phyloP scores from a whole-genome alignment of 352 stramenopile genomes.

The Globisporangium apiculatum region DNA sequence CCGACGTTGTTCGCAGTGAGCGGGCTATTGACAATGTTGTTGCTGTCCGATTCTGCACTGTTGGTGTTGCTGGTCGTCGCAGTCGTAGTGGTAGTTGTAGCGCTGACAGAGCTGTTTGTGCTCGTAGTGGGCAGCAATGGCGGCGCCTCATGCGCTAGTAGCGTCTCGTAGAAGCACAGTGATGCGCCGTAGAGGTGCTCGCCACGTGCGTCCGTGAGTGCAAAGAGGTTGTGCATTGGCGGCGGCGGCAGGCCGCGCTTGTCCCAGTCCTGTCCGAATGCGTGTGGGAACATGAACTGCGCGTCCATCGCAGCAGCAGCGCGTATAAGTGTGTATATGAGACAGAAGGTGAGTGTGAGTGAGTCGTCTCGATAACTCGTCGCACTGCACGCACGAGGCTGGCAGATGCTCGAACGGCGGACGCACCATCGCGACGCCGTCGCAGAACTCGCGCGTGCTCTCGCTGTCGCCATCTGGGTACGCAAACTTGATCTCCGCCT shows the following conservation, averaged over 20 bases:
- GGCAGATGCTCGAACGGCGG: background rate
- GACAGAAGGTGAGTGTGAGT: background rate
- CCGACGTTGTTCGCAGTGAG: background rate
- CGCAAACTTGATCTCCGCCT: slow-evolving; percentile 24
- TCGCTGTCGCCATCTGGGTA: slow-evolving; percentile 22
- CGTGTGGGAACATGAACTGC: slow-evolving; percentile 47
- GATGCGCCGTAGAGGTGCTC: slow-evolving; percentile 42
- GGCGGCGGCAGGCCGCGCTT: slow-evolving; percentile 21
- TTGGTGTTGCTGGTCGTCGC: background rate
- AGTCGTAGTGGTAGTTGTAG: background rate
- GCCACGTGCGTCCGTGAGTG: slow-evolving; percentile 31
- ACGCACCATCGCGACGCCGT: slow-evolving; percentile 39
- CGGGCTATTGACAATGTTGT: background rate
- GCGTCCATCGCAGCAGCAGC: too few species aligned
- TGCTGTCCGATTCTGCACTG: slow-evolving; percentile 1
- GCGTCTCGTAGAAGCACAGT: slow-evolving; percentile 39
- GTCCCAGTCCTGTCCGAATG: slow-evolving; percentile 26
- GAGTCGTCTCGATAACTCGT: too few species aligned
- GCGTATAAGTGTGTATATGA: too few species aligned
- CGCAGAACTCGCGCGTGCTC: slow-evolving; percentile 32
- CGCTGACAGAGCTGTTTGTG: too few species aligned
- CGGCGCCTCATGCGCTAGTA: background rate
- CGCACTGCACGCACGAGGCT: too few species aligned
- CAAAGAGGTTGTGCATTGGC: slow-evolving; percentile 43
- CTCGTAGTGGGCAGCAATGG: background rate